Evolutionary conservation across 257 asterid species (phyloP).

Genomic region (Solanum chmielewskii): DNA sequence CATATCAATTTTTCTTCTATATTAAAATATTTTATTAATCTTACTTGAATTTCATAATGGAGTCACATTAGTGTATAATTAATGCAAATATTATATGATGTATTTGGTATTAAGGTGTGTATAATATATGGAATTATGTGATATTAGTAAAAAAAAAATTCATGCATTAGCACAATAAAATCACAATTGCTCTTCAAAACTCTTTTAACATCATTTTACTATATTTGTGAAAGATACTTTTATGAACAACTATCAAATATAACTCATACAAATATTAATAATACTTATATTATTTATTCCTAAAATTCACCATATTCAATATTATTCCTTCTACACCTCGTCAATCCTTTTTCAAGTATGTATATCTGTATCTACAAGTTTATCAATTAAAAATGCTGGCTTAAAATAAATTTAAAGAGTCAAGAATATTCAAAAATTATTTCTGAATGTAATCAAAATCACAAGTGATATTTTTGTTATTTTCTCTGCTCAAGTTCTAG

Average conservation of each 20-base stretch:
- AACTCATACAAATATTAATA: too few species aligned
- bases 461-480: neutral
- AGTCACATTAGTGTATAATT: neutral
- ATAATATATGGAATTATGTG: neutral
- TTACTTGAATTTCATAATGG: neutral
- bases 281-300: too few species aligned
- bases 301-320: too few species aligned
- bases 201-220: neutral
- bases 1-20: neutral
- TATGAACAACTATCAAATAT: too few species aligned
- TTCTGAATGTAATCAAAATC: neutral
- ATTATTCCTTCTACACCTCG: neutral
- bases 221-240: too few species aligned
- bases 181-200: too few species aligned
- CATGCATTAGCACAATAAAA: neutral
- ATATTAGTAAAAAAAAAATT: too few species aligned
- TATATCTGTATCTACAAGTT: too few species aligned
- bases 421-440: neutral
- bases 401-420: neutral
- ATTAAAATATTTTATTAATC: too few species aligned
- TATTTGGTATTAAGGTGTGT: neutral
- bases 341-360: too few species aligned
- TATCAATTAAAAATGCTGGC: too few species aligned
- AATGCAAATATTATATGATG: too few species aligned
- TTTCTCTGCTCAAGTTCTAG: neutral